Evolutionary conservation across 805 yeast species (phyloP), one percentile per base, ranked within the genome.

Genomic region (Wickerhamomyces canadensis): DNA sequence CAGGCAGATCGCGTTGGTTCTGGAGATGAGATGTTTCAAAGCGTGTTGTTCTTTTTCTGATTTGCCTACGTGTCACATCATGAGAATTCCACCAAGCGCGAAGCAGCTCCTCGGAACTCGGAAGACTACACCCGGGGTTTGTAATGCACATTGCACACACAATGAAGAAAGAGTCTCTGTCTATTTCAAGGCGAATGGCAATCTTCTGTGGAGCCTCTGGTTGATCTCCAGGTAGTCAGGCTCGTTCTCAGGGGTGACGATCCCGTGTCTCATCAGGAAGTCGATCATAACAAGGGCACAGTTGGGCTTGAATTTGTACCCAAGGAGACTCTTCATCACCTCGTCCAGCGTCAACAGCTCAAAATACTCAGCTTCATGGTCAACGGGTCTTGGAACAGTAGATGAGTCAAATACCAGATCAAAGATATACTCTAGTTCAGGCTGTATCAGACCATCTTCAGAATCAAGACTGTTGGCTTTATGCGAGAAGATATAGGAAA

Each of bases 231-330:
- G 34, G 46, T 74, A 86, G 40, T 80, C 70, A 0, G 77, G 75
- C 50, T 88, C 96, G 34, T 62, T 67, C 33, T 77, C 84, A 0
- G 82, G 67, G 0, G 81, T 74, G 10, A 91, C 56, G 24, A 68
- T 55, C 1, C 96, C 96, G 51, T 83, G 89, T 48, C 98, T 76
- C n/a, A 89, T 72, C 38, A 93, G 65, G 52, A 93, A 93, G 50
- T 91, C 97, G 13, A 88, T 68, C 22, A 84, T 66, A 3, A 89
- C 81, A 23, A 78, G 61, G 0, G 82, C 95, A 62, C 96, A 84
- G 52, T 91, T 93, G 19, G 95, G 95, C 59, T 91, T 93, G 65
- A 93, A 93, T 50, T 81, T 77, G 1, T 77, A 77, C 0, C 60
- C 58, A 11, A 52, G 52, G 21, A 91, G 51, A n/a, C 72, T 66